These are phyloP conservation scores for Neurospora sp. DNA, from an alignment of 2,329 filamentous ascomycete species.

Conservation along the genomic window DNA sequence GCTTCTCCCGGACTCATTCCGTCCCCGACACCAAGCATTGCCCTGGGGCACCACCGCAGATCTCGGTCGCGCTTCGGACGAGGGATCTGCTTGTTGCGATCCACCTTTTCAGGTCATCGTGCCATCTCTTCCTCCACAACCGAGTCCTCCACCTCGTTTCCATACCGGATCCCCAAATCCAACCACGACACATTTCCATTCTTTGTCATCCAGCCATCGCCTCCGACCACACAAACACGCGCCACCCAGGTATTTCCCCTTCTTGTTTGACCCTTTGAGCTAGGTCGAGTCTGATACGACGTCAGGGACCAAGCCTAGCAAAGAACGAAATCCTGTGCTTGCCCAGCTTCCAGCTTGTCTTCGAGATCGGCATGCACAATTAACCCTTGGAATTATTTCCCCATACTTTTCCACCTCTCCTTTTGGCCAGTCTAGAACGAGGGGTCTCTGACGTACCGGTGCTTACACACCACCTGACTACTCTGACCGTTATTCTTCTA, in stretches of 20 bases:
- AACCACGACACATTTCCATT: neutral
- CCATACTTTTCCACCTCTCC: neutral
- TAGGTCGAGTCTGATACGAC: neutral
- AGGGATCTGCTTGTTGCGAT: neutral
- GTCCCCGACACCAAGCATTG: neutral
- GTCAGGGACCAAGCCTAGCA: neutral
- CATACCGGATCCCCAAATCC: neutral
- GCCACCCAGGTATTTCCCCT: neutral
- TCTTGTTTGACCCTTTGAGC: neutral
- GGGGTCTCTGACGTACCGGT: neutral
- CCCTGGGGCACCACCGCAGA: neutral
- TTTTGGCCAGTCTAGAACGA: neutral
- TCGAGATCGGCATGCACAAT: neutral
- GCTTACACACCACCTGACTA: neutral
- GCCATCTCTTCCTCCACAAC: neutral
- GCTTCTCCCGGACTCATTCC: neutral
- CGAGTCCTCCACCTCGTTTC: neutral
- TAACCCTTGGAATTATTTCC: neutral
- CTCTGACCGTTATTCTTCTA: neutral
- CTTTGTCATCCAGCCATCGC: neutral
- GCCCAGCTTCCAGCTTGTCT: neutral
- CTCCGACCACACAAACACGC: neutral
- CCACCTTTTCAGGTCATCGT: neutral
- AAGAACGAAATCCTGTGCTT: neutral
- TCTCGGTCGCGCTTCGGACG: neutral